Base-by-base conservation (phyloP, 2,329 filamentous ascomycete genomes). In the Diaporthe nobilis region DNA sequence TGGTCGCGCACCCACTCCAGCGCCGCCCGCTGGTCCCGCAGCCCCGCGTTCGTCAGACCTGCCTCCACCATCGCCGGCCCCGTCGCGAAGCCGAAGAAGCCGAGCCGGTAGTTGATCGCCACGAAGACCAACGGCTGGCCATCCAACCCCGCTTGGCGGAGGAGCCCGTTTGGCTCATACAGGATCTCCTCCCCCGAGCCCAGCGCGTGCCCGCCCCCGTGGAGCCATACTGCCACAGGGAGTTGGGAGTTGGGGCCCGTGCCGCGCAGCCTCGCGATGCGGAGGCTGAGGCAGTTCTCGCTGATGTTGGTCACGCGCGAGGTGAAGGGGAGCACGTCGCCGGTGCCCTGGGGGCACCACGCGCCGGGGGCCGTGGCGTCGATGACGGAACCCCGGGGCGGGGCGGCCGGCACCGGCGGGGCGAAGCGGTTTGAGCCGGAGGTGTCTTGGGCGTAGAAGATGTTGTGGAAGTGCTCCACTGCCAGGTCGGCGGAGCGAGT, bases 391-490 rank as follows among this genome's bases (percentile, higher is more conserved):
- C 80, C 81, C 22, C 71, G 68, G 42, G 65, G 25, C 15, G 78
- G 79, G 4, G 68, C 51, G 55, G 77, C 75, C 4, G 81, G 79
- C 15, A 79, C 76, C 7, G 82, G 82, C 22, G 80, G 80, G 13
- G 81, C 80, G 77, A 84, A 84, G 17, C 82, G 79, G 47, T 81
- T 80, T 4, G 55, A 28, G 5, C 81, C 81, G 15, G 78, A 78
- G 4, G 81, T 82, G 39, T 83, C 80, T 61, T 83, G 70, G 12
- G 75, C 82, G 60, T 82, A 83, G 47, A 79, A 81, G 28, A 83
- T 81, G 51, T 81, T 81, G 4, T 81, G 78, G 73, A 82, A 83
- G n/a, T 80, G 78, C 60, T 84, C 82, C 22, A 83, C 80, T 31
- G 78, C 77, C 28, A 67, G 17, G 44, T 78, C 73, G 44, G 73